These are phyloP conservation scores for Fusarium bactridioides DNA, from an alignment of 2,329 filamentous ascomycete genomes.

Conservation along the genomic window DNA sequence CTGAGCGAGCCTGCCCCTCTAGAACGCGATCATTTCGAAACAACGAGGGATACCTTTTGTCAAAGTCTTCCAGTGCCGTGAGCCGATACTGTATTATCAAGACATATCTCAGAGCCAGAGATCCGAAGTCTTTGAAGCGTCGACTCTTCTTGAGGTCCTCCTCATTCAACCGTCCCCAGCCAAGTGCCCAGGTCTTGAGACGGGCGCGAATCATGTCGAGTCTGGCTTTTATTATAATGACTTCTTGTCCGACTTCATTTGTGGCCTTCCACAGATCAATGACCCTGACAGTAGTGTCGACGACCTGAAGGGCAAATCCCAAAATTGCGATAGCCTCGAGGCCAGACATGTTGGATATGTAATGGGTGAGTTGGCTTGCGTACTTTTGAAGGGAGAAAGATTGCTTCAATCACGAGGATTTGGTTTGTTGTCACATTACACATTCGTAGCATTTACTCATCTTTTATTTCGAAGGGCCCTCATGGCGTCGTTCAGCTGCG, in stretches of 20 bases:
- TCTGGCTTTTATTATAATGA: background rate
- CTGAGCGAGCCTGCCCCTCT: background rate
- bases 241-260: background rate
- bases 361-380: too few relatives aligned
- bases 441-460: background rate
- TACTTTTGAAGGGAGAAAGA: fast-evolving
- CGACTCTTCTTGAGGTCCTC: background rate
- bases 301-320: background rate
- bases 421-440: fast-evolving
- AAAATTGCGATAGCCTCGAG: background rate
- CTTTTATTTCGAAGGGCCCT: background rate
- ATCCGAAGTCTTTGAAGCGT: background rate
- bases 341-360: background rate
- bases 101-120: background rate
- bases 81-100: background rate
- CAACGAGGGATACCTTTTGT: background rate
- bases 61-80: background rate
- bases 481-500: background rate
- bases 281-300: background rate
- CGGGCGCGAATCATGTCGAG: background rate
- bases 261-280: background rate
- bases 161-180: background rate
- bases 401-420: fast-evolving
- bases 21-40: background rate
- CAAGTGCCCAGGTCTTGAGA: background rate